Evolutionary conservation across 192 early-diverging fungal genomes (phyloP).

Genomic region (Coemansia javaensis): DNA sequence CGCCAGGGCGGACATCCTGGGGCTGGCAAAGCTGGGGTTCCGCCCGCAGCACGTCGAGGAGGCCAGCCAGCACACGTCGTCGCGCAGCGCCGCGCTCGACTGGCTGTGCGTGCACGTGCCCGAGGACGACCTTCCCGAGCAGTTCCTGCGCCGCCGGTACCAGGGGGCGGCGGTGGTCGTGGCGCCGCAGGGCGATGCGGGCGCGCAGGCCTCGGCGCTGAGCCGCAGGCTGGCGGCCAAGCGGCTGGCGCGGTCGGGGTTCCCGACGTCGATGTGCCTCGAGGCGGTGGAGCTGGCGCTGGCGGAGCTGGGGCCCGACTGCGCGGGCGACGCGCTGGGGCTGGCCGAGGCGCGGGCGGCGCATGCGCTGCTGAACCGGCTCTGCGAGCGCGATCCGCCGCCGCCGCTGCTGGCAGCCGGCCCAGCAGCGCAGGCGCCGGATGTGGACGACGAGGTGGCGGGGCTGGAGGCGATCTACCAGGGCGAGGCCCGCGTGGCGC

Average conservation of each 20-base stretch:
- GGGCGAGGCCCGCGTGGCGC: conserved; percentile 12
- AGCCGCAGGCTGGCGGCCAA: conserved; percentile 5
- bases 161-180: conserved; percentile 8
- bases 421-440: neutral
- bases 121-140: conserved; percentile 65
- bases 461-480: conserved; percentile 25
- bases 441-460: conserved; percentile 22
- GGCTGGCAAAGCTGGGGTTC: conserved; percentile 60
- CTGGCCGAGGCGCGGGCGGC: conserved; percentile 14
- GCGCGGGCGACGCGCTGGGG: neutral
- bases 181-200: neutral
- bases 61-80: conserved; percentile 56
- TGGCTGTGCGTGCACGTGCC: conserved; percentile 90
- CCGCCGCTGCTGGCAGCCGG: neutral
- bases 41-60: conserved; percentile 66
- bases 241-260: conserved; percentile 25
- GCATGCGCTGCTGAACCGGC: neutral
- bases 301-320: neutral
- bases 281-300: conserved; percentile 1
- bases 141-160: conserved; percentile 24
- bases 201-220: conserved; percentile 1
- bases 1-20: neutral
- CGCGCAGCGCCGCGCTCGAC: conserved; percentile 57
- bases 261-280: conserved; percentile 8
- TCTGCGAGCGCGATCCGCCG: conserved; percentile 1